Evolutionary conservation across 2,329 filamentous ascomycete genomes (phyloP).

Genomic region (Colletotrichum shisoi): DNA sequence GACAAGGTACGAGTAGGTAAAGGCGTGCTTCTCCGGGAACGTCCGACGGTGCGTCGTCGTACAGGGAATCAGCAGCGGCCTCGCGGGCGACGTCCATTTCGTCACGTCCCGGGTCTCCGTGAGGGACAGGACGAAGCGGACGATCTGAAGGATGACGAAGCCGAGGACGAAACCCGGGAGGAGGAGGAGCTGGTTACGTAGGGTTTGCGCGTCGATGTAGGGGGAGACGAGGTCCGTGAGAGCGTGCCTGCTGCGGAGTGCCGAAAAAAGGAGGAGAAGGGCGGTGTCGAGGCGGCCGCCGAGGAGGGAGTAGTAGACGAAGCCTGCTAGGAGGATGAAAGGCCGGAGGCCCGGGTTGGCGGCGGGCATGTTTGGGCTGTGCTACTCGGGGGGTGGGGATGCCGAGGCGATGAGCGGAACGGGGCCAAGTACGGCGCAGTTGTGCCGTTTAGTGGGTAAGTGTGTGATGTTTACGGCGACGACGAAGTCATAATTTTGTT

Average conservation of each 20-base stretch:
- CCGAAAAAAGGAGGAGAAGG: conserved; percentile 42
- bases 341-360: conserved; percentile 26
- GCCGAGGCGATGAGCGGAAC: not conserved
- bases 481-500: conserved; percentile 19
- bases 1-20: conserved; percentile 74
- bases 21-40: conserved; percentile 73
- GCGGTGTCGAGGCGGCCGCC: conserved; percentile 43
- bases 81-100: conserved; percentile 44
- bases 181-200: conserved; percentile 7
- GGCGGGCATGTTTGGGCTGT: conserved; percentile 2
- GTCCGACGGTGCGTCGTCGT: conserved; percentile 70
- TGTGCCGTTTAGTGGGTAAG: not conserved
- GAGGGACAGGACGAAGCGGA: conserved; percentile 9
- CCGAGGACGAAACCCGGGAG: conserved; percentile 27
- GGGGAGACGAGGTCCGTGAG: conserved; percentile 1
- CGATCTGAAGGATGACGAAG: conserved; percentile 12
- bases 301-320: conserved; percentile 41
- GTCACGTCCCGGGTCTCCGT: conserved; percentile 4
- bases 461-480: conserved; percentile 29
- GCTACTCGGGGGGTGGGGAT: not conserved
- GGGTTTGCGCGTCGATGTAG: conserved; percentile 5
- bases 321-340: conserved; percentile 32
- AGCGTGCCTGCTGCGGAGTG: conserved; percentile 38
- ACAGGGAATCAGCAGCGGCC: conserved; percentile 69
- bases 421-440: not conserved